Evolutionary conservation across 345 rosid species (phyloP), one percentile per base, ranked within the genome.

Genomic region (Triadica sebifera): DNA sequence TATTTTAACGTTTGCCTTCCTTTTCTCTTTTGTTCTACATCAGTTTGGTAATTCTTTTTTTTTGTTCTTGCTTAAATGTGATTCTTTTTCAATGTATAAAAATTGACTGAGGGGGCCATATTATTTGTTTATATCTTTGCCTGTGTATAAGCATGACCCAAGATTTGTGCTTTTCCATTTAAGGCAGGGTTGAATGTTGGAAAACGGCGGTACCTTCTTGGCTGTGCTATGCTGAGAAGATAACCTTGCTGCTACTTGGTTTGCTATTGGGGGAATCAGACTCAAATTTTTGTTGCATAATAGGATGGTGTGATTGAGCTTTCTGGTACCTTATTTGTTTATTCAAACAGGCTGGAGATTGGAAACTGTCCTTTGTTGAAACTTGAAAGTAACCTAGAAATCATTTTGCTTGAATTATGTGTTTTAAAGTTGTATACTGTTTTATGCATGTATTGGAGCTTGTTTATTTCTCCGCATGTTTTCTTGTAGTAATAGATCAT

Each of bases 41-140:
- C 34, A 1, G 19, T 52, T 29, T 57, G 5, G n/a, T 68, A 12
- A 29, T 17, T 41, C 43, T 39, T 4, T n/a, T 11, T 29, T 29
- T 29, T 29, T 1, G 34, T 20, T 65, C 7, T 45, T 47, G 29
- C 47, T 67, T 13, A 20, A 24, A 47, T 1, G 1, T 51, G 62
- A 39, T 17, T 22, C 15, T 53, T 51, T 81, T 70, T 59, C 34
- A 29, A 62, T 73, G 16, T n/a, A 9, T 34, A 29, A 38, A 19
- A 55, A 37, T 4, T 20, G 64, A 4, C 20, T 55, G 64, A 70
- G 65, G 57, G 70, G 41, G 53, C 55, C 25, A 37, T 20, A 41
- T 5, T 29, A 22, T 22, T 60, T 71, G n/a, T 55, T 53, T 0
- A 57, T 17, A 0, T 1, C 10, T 55, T 38, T 3, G 17, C 24